Evolutionary conservation across 768 basidiomycete genomes (phyloP).

Genomic region (Suillus fuscotomentosus): DNA sequence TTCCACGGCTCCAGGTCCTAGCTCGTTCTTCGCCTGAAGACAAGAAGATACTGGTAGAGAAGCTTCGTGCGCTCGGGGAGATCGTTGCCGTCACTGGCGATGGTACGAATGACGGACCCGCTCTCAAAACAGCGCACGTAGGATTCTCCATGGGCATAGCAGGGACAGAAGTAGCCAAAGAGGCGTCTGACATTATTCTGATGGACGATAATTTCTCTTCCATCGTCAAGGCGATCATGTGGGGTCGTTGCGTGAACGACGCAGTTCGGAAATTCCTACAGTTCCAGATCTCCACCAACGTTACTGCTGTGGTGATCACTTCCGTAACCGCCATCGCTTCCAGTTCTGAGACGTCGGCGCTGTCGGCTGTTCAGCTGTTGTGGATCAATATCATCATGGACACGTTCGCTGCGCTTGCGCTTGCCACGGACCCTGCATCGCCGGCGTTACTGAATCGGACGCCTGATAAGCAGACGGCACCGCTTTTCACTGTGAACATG

Average conservation of each 20-base stretch:
- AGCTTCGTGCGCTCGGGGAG: conserved; percentile 81
- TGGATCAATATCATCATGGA: conserved; percentile 99
- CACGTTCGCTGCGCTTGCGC: conserved; percentile 95
- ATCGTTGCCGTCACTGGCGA: conserved; percentile 97
- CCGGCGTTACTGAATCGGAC: conserved; percentile 79
- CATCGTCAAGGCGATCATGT: conserved; percentile 97
- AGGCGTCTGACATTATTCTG: conserved; percentile 97
- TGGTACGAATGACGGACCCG: conserved; percentile 97
- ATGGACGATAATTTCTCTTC: conserved; percentile 98
- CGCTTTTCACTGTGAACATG: conserved; percentile 92
- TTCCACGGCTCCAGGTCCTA: conserved; percentile 92
- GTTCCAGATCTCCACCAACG: conserved; percentile 92
- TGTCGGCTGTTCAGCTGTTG: conserved; percentile 93
- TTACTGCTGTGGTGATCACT: conserved; percentile 93
- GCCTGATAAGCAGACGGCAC: conserved; percentile 86
- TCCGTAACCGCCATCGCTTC: conserved; percentile 89
- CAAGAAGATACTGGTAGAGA: conserved; percentile 91
- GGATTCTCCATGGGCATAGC: conserved; percentile 97
- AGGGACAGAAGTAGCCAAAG: conserved; percentile 98
- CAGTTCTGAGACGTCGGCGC: conserved; percentile 70
- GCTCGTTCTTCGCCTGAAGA: conserved; percentile 98
- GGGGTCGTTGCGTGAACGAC: conserved; percentile 99
- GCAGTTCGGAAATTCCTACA: conserved; percentile 97
- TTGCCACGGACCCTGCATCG: conserved; percentile 94
- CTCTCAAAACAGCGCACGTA: conserved; percentile 92